phyloP scores from a whole-genome alignment of 164 flowering plant genomes.

The Sedum album region DNA sequence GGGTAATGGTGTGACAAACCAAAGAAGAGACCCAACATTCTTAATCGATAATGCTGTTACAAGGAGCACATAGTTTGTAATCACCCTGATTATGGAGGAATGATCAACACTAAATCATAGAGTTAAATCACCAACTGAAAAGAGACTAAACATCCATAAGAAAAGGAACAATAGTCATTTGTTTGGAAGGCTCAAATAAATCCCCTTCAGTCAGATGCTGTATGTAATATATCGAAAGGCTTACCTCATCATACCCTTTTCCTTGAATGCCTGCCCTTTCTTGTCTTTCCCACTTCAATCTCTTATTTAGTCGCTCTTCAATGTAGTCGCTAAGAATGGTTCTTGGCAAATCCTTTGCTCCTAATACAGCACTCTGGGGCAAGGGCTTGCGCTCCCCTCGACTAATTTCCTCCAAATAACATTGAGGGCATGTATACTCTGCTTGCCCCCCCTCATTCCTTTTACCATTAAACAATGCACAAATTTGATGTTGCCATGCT shows the following conservation, averaged over 20 bases:
- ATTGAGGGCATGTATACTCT: slow-evolving; percentile 95
- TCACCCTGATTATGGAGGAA: too few relatives aligned
- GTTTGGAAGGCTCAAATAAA: not conserved
- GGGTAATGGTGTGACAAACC: too few relatives aligned
- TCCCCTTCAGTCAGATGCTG: not conserved
- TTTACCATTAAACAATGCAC: slow-evolving; percentile 94
- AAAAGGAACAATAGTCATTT: not conserved
- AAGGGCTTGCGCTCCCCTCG: slow-evolving; percentile 82
- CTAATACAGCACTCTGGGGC: slow-evolving; percentile 99
- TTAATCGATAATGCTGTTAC: too few relatives aligned
- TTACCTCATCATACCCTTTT: slow-evolving; percentile 74
- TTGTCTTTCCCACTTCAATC: slow-evolving; percentile 69
- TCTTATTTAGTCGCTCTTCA: slow-evolving; percentile 62
- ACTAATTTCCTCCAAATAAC: slow-evolving; percentile 77
- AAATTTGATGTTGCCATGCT: slow-evolving; percentile 99
- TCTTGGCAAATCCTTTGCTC: slow-evolving; percentile 96
- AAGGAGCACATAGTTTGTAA: too few relatives aligned
- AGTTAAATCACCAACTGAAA: too few relatives aligned
- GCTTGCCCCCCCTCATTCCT: slow-evolving; percentile 98
- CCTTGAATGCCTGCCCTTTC: slow-evolving; percentile 76
- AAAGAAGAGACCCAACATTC: too few relatives aligned
- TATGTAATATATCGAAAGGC: not conserved
- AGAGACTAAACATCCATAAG: too few relatives aligned
- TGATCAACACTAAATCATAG: too few relatives aligned
- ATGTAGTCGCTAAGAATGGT: slow-evolving; percentile 94